Conservation (phyloP, 2,329 filamentous ascomycete species). For the Hypoxylon sp. region DNA sequence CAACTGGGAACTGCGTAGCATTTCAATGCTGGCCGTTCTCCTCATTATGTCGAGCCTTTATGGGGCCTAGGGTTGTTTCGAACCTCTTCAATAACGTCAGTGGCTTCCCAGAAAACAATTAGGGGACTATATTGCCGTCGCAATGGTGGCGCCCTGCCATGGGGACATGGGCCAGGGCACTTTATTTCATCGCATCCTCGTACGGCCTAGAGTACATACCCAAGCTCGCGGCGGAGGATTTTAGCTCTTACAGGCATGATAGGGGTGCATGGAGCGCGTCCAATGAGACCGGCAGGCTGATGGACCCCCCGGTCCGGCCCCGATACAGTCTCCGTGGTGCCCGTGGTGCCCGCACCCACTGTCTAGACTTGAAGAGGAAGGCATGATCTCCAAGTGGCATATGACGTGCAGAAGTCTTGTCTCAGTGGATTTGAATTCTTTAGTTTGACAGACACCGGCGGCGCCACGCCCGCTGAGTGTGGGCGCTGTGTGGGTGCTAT, state of each 20-base stretch:
- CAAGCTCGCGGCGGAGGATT: slow-evolving; percentile 37
- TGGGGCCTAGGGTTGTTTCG: slow-evolving; percentile 20
- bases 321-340: slow-evolving; percentile 38
- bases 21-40: slow-evolving; percentile 28
- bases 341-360: slow-evolving; percentile 32
- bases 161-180: slow-evolving; percentile 30
- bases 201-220: slow-evolving; percentile 29
- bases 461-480: slow-evolving; percentile 33
- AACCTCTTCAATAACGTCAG: slow-evolving; percentile 40
- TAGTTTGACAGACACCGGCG: slow-evolving; percentile 30
- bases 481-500: slow-evolving; percentile 33
- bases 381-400: slow-evolving; percentile 47
- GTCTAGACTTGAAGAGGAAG: slow-evolving; percentile 50
- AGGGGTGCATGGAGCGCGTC: slow-evolving; percentile 37
- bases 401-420: slow-evolving; percentile 52
- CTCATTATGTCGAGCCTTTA: slow-evolving; percentile 30
- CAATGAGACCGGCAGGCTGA: slow-evolving; percentile 38
- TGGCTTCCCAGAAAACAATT: slow-evolving; percentile 36
- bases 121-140: slow-evolving; percentile 32
- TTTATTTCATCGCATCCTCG: slow-evolving; percentile 33
- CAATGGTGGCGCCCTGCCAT: slow-evolving; percentile 37
- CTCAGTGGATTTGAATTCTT: slow-evolving; percentile 48
- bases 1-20: slow-evolving; percentile 39
- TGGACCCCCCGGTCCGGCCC: slow-evolving; percentile 35
- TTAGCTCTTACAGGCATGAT: slow-evolving; percentile 44